Evolutionary conservation across 257 asterid genomes (phyloP).

Genomic region (Anisodus acutangulus): DNA sequence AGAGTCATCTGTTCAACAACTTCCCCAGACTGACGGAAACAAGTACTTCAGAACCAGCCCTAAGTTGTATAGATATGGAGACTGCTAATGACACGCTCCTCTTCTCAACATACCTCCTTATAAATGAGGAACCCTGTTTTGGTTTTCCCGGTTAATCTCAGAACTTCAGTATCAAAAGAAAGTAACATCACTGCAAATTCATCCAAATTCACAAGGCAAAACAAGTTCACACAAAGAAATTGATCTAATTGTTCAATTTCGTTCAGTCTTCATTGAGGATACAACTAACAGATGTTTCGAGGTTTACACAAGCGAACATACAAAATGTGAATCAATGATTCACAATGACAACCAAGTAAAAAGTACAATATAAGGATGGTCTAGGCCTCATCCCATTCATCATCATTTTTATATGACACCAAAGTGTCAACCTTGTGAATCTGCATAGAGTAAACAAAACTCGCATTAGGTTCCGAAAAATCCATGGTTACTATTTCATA

Average conservation of each 20-base stretch:
- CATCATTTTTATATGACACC: conserved; percentile 90
- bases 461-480: background rate
- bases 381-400: conserved; percentile 77
- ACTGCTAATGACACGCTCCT: too few species aligned
- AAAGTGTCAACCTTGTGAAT: conserved; percentile 93
- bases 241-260: background rate
- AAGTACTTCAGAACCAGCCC: too few species aligned
- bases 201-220: too few species aligned
- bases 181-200: background rate
- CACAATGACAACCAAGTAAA: conserved; percentile 11
- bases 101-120: too few species aligned
- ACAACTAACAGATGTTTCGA: background rate
- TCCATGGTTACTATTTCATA: background rate
- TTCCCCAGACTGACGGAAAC: too few species aligned
- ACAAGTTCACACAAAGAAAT: background rate
- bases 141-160: too few species aligned
- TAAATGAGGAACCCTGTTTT: too few species aligned
- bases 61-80: too few species aligned
- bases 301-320: conserved; percentile 22
- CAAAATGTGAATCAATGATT: conserved; percentile 44
- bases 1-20: too few species aligned
- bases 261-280: background rate
- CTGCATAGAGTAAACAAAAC: conserved; percentile 48
- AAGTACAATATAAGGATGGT: background rate
- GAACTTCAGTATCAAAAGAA: too few species aligned